Conservation (phyloP, 305 asterid genomes). For the Withania somnifera region DNA sequence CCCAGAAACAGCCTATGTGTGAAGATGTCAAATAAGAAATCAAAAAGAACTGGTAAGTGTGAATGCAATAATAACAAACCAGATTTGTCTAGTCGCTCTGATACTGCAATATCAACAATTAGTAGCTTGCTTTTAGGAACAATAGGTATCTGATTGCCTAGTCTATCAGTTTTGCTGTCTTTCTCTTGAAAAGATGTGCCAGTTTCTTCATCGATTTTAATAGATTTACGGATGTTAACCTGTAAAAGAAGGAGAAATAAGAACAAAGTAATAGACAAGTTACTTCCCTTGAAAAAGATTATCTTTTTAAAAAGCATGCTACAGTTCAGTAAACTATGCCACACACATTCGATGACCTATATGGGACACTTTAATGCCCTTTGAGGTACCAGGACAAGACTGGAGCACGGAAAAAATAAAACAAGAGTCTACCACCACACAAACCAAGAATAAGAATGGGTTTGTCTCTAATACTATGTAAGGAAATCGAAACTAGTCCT, state of each 20-base stretch:
- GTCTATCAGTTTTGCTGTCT: constrained; percentile 24
- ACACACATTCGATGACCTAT: background rate
- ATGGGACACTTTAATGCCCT: background rate
- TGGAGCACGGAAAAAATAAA: background rate
- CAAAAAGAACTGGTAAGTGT: background rate
- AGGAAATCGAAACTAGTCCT: background rate
- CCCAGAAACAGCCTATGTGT: background rate
- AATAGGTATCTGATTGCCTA: constrained; percentile 36
- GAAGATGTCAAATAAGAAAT: background rate
- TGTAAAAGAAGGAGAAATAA: constrained; percentile 13
- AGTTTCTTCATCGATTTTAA: constrained; percentile 36
- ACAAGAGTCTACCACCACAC: background rate
- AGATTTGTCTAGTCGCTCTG: constrained; percentile 81
- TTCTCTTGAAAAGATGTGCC: constrained; percentile 24
- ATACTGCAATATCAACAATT: constrained; percentile 96
- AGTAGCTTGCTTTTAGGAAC: constrained; percentile 82
- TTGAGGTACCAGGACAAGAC: background rate
- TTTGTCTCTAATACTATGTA: background rate
- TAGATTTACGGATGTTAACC: constrained; percentile 62
- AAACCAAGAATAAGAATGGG: background rate
- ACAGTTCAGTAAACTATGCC: background rate
- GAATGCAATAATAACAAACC: constrained; percentile 32
- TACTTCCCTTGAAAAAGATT: background rate
- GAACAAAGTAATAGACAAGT: background rate
- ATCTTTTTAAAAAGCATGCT: background rate